phyloP scores from a whole-genome alignment of 768 basidiomycete species.

The Dentipellis fragilis region DNA sequence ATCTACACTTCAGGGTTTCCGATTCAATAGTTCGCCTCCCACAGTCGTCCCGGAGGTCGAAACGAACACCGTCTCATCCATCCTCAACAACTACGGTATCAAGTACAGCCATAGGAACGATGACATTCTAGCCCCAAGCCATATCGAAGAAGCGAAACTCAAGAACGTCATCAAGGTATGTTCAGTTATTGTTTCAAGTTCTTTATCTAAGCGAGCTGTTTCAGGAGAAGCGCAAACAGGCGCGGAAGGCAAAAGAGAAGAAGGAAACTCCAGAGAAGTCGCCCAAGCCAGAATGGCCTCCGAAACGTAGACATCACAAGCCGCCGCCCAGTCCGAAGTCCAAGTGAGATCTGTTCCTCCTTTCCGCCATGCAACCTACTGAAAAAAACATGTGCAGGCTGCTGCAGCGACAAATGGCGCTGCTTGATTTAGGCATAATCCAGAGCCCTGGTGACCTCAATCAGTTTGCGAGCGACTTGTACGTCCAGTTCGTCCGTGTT shows the following conservation, averaged over 20 bases:
- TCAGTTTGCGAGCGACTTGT: conserved; percentile 59
- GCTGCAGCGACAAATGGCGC: conserved; percentile 42
- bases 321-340: conserved; percentile 34
- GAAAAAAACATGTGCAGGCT: conserved; percentile 29
- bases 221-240: conserved; percentile 17
- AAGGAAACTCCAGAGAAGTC: conserved; percentile 15
- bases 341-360: conserved; percentile 31
- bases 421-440: conserved; percentile 56
- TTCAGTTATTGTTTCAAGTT: neutral
- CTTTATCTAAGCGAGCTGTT: neutral
- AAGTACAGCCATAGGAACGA: conserved; percentile 71
- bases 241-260: conserved; percentile 13
- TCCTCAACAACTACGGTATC: conserved; percentile 51
- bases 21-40: neutral
- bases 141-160: conserved; percentile 56
- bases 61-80: conserved; percentile 41
- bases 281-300: conserved; percentile 51
- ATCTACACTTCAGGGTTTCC: neutral
- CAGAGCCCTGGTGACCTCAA: conserved; percentile 39
- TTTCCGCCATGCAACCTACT: neutral
- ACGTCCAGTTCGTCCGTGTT: conserved; percentile 18
- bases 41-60: conserved; percentile 27
- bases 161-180: conserved; percentile 42
- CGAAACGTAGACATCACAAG: conserved; percentile 47
- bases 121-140: conserved; percentile 54